A percentile compares a stretch with the other conserved stretches of the same genome.
Conservation (phyloP, 1,284 basidiomycete species). For the Somion occarium region DNA sequence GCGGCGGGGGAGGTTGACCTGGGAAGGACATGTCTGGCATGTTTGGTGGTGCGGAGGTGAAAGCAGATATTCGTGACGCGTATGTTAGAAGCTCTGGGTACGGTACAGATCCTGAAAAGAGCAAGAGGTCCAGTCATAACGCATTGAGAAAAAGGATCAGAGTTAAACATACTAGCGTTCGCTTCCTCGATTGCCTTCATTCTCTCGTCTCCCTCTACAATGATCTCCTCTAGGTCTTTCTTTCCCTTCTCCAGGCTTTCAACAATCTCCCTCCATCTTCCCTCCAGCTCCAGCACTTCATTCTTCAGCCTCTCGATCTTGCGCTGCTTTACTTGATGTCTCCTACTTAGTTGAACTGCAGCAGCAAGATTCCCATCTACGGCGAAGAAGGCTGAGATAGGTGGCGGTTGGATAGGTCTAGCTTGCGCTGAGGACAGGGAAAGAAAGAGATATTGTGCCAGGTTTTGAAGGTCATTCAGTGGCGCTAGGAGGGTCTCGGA, state of each 20-base stretch:
- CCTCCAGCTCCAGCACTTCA: constrained; percentile 64
- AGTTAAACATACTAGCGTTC: constrained; percentile 49
- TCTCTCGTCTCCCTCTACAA: constrained; percentile 67
- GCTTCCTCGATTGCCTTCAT: constrained; percentile 66
- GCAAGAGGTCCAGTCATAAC: constrained; percentile 1
- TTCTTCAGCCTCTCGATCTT: constrained; percentile 63
- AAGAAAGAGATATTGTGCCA: constrained; percentile 68
- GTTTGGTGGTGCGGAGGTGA: constrained; percentile 80
- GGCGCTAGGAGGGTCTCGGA: constrained; percentile 55
- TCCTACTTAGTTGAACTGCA: constrained; percentile 60
- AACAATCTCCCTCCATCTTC: constrained; percentile 61
- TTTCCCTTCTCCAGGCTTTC: constrained; percentile 59
- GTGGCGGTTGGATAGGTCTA: constrained; percentile 58
- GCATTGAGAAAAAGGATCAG: neutral
- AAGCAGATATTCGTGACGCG: constrained; percentile 74
- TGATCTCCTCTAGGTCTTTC: constrained; percentile 58
- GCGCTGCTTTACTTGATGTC: constrained; percentile 71
- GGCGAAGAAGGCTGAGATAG: constrained; percentile 51
- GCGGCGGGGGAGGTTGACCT: constrained; percentile 64
- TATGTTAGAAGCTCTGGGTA: constrained; percentile 78
- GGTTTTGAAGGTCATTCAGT: constrained; percentile 52
- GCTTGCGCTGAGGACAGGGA: constrained; percentile 63
- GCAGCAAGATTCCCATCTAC: constrained; percentile 58
- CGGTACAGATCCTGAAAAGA: constrained; percentile 57
- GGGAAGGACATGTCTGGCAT: constrained; percentile 67